Evolutionary conservation across 1,284 basidiomycete species (phyloP), one percentile per base, ranked within the genome.

Genomic region (Bjerkandera adusta): DNA sequence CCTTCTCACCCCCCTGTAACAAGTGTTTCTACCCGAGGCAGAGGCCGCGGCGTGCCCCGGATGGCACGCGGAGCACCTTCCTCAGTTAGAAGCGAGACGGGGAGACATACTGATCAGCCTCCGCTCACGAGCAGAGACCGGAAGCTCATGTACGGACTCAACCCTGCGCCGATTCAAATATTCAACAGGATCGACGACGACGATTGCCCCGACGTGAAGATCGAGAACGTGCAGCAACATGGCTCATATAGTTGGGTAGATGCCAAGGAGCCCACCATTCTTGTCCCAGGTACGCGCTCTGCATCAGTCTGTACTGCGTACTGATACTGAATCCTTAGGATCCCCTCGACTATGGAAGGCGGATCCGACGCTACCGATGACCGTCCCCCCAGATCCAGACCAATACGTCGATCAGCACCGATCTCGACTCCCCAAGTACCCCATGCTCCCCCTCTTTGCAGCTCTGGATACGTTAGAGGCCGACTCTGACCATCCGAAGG

Each of bases 311-410:
- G n/a, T n/a, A n/a, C n/a, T n/a, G n/a, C n/a, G n/a, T n/a, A n/a
- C n/a, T n/a, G n/a, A n/a, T n/a, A n/a, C n/a, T n/a, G n/a, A n/a
- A n/a, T n/a, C n/a, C n/a, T 11, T 24, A 43, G 41, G 41, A 20
- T 34, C 21, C 18, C 41, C 41, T 1, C 41, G 29, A 4, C 13
- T 46, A 16, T 43, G 27, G 35, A n/a, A n/a, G n/a, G n/a, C 20
- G 3, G 26, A 83, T 78, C 79, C 2, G 75, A 71, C 12, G 78
- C 80, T 1, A 68, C 79, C 79, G 0, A 75, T 72, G 53, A 66
- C 59, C 13, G 73, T 83, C 15, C 59, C 65, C n/a, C 66, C 68
- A 12, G 81, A 82, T 58, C 62, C 53, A 3, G 77, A 74, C 0
- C 27, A 64, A 4, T 75, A 70, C 53, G 53, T 68, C 15, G 75